Percentiles rank a stretch among this genome's conserved stretches.
These are phyloP conservation scores for Phlebiopsis gigantea DNA, from an alignment of 768 basidiomycete species.

Conservation along the genomic window DNA sequence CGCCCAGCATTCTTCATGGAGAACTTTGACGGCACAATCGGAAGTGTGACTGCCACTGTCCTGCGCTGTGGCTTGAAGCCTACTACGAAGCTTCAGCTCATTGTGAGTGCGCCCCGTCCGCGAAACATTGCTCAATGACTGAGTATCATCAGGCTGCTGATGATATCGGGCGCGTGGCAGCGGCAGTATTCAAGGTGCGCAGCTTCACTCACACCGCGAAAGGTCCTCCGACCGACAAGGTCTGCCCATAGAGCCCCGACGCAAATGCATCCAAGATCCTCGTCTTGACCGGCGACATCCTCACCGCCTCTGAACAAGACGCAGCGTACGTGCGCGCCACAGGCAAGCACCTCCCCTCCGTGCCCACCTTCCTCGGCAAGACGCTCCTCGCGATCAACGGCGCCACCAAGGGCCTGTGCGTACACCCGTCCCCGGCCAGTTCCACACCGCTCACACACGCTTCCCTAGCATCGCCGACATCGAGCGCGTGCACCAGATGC, in stretches of 20 bases:
- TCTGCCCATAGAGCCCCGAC: not conserved
- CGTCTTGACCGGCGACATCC: not conserved
- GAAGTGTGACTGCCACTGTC: constrained; percentile 30
- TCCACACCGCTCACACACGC: not conserved
- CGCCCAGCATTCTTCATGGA: constrained; percentile 42
- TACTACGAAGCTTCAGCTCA: constrained; percentile 27
- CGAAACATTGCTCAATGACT: not conserved
- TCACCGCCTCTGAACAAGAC: not conserved
- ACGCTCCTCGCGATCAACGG: not conserved
- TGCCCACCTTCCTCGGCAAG: not conserved
- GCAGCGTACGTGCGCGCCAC: not conserved
- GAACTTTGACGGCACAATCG: constrained; percentile 35
- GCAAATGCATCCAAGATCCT: not conserved
- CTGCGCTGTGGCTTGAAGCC: constrained; percentile 30
- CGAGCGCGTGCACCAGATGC: constrained; percentile 5
- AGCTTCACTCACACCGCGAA: not conserved
- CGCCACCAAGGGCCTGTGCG: constrained; percentile 12
- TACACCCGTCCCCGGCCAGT: not conserved
- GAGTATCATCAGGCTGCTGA: constrained; percentile 5
- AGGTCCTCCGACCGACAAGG: not conserved
- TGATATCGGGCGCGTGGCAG: constrained; percentile 15
- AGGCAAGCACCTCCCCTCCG: not conserved
- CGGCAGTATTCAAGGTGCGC: not conserved
- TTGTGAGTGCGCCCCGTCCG: constrained; percentile 24
- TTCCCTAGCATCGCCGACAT: constrained; percentile 6